A percentile compares a stretch with the other conserved stretches of the same genome.
phyloP scores from a whole-genome alignment of 192 early-diverging fungal genomes.

The Funneliformis geosporum region DNA sequence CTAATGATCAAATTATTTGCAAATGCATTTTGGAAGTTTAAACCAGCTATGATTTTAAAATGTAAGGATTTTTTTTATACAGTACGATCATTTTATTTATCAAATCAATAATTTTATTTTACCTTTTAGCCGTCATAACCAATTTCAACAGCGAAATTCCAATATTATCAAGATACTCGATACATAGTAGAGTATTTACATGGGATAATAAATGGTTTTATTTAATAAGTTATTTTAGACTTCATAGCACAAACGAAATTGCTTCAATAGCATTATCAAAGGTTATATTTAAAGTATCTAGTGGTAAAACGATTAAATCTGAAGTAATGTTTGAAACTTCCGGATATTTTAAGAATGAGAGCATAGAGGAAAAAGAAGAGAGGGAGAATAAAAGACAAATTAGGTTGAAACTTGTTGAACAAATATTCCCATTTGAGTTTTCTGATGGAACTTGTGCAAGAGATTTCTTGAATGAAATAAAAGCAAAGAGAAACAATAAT shows the following conservation, averaged over 20 bases:
- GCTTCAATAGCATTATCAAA: background rate
- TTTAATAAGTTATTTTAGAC: conserved; percentile 34
- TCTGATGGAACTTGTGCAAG: background rate
- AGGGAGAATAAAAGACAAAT: background rate
- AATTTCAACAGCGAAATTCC: conserved; percentile 54
- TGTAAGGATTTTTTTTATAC: background rate
- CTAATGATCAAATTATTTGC: conserved; percentile 33
- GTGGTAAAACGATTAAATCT: conserved; percentile 7
- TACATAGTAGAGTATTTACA: conserved; percentile 49
- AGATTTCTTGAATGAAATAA: background rate
- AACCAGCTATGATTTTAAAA: background rate
- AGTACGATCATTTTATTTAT: background rate
- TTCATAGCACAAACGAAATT: background rate
- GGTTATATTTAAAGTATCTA: conserved; percentile 15
- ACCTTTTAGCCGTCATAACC: background rate
- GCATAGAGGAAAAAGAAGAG: background rate
- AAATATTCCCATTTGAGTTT: background rate
- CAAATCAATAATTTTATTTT: background rate
- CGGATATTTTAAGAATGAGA: background rate
- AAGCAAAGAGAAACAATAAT: background rate
- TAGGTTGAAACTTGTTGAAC: background rate
- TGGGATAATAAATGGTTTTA: conserved; percentile 59
- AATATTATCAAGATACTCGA: conserved; percentile 46
- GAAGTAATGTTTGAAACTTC: background rate
- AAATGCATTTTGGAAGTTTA: background rate